Evolutionary conservation across 441 rosid species (phyloP), one percentile per base, ranked within the genome.

Genomic region (Pelargonium fulgidum): DNA sequence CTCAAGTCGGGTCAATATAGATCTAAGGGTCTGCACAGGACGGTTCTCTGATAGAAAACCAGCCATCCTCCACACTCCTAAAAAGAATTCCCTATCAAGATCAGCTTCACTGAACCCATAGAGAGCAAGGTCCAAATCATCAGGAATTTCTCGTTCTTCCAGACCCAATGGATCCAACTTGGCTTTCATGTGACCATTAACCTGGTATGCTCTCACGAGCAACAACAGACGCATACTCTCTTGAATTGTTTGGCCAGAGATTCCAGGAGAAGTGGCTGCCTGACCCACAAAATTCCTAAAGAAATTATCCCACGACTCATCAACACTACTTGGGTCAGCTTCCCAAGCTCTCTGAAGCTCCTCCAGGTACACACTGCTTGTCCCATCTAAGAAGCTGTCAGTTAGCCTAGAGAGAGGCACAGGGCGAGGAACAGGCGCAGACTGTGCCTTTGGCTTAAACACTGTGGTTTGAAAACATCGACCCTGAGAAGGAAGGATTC

Each of bases 291-390:
- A 67, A 44, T 75, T 75, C n/a, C 78, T 75, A 29, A 75, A 75
- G 67, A 70, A 75, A 50, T 75, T 75, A 66, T 75, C 78, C 98
- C 98, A 94, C 0, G 98, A 92, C 74, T 92, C 99, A 81, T 95
- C 99, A n/a, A 92, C 97, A 66, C 95, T 92, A 56, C 66, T 81
- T 0, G 94, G 93, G 52, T 95, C 96, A 70, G 93, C 78, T 79
- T 92, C 98, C 99, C 99, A 90, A 9, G 98, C 88, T 48, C 97
- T 81, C 33, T 95, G 97, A 13, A 95, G 87, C 91, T 92, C 97
- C 85, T 94, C 99, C 65, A 92, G 84, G 76, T 94, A 94, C 0
- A 92, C 97, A 71, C 98, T 92, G 69, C 97, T 92, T 12, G 99
- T 87, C 63, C 93, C 97, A 83, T 91, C 99, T 67, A 93, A 70